Evolutionary conservation across 2,329 filamentous ascomycete species (phyloP).

Genomic region (Aspergillus intermedius): DNA sequence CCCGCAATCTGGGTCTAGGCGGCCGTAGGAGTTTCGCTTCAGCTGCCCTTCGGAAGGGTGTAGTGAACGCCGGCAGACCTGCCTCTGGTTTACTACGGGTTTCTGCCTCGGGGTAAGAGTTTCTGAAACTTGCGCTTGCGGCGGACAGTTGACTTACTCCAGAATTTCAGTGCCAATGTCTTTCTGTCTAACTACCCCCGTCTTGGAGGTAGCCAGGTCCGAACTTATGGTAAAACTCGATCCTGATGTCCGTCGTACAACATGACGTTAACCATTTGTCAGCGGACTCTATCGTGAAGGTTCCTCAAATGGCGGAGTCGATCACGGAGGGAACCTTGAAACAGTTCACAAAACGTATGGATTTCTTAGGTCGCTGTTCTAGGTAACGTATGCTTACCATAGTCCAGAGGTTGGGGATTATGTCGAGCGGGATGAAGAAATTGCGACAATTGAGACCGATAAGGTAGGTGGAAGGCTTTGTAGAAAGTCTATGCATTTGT

Average conservation of each 20-base stretch:
- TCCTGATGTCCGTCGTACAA: background rate
- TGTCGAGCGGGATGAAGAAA: constrained; percentile 93
- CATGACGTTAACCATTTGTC: constrained; percentile 9
- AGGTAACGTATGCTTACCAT: constrained; percentile 12
- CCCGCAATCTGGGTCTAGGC: constrained; percentile 15
- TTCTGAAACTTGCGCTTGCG: background rate
- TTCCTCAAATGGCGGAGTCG: constrained; percentile 96
- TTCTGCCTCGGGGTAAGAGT: constrained; percentile 19
- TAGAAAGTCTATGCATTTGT: background rate
- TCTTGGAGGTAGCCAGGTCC: constrained; percentile 23
- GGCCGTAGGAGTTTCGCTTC: constrained; percentile 22
- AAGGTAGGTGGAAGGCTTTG: constrained; percentile 55
- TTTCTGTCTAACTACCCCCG: constrained; percentile 17
- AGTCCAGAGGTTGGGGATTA: constrained; percentile 74
- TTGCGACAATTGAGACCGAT: constrained; percentile 98
- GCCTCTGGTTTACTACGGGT: constrained; percentile 20
- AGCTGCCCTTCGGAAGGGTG: constrained; percentile 14
- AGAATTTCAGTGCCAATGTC: constrained; percentile 17
- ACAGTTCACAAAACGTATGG: constrained; percentile 76
- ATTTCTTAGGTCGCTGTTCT: constrained; percentile 12
- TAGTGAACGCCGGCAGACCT: constrained; percentile 4
- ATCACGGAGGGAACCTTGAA: constrained; percentile 96
- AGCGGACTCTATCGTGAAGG: constrained; percentile 83
- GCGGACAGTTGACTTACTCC: constrained; percentile 5
- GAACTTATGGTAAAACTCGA: constrained; percentile 29